Conservation (phyloP, 192 early-diverging fungal species). For the Coemansia sp. region DNA sequence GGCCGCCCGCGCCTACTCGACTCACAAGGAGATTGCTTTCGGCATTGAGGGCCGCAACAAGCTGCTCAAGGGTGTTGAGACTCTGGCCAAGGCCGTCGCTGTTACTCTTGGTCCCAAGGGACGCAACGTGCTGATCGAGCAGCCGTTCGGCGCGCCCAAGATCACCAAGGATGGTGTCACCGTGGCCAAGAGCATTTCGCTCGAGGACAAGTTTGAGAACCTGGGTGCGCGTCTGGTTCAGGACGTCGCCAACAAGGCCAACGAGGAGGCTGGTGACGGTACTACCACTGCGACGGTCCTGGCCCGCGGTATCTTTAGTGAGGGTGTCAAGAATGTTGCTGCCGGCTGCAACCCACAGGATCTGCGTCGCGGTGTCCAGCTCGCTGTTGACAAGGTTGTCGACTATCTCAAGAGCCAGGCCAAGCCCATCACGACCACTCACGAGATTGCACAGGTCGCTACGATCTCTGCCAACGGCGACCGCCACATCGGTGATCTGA, state of each 20-base stretch:
- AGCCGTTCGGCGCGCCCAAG: constrained; percentile 95
- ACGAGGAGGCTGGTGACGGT: constrained; percentile 99
- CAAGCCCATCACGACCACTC: constrained; percentile 87
- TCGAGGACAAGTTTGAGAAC: constrained; percentile 99
- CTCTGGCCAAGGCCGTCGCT: constrained; percentile 97
- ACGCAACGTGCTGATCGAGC: constrained; percentile 98
- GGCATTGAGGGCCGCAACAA: constrained; percentile 93
- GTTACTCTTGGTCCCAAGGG: constrained; percentile 99
- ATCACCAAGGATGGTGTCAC: constrained; percentile 99
- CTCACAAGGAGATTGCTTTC: constrained; percentile 97
- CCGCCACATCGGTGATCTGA: constrained; percentile 90
- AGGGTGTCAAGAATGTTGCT: constrained; percentile 99
- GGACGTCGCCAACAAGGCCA: constrained; percentile 99
- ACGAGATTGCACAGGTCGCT: constrained; percentile 98
- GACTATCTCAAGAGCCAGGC: constrained; percentile 89
- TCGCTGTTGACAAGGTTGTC: constrained; percentile 92
- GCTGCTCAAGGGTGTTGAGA: constrained; percentile 92
- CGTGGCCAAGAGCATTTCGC: constrained; percentile 94
- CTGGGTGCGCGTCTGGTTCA: constrained; percentile 96
- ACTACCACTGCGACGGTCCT: constrained; percentile 99
- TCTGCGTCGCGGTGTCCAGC: constrained; percentile 89
- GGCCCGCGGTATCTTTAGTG: constrained; percentile 96
- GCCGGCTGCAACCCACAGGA: constrained; percentile 99
- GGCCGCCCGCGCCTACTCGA: constrained; percentile 62
- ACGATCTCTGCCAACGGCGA: constrained; percentile 99